Evolutionary conservation across 352 stramenopile genomes (phyloP).

Genomic region (Saprolegnia diclina): DNA sequence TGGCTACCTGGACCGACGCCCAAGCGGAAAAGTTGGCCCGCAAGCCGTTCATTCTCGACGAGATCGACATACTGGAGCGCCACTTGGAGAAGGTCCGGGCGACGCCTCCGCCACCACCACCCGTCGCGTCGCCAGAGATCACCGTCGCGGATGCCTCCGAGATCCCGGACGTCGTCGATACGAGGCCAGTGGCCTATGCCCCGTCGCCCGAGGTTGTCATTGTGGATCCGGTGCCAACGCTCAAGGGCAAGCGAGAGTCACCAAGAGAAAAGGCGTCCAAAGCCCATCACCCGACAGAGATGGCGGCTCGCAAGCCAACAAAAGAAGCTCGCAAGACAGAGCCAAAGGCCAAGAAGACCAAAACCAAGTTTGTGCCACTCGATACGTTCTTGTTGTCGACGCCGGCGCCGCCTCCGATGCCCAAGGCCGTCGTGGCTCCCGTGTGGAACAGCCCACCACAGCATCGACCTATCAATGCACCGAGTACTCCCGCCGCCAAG

Average conservation of each 20-base stretch:
- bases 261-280: too few species aligned
- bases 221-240: too few species aligned
- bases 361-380: constrained; percentile 53
- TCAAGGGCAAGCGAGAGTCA: not conserved
- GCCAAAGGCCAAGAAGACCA: constrained; percentile 10
- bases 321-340: not conserved
- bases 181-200: not conserved
- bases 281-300: not conserved
- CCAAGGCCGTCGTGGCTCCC: not conserved
- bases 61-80: not conserved
- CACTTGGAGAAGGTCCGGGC: constrained; percentile 10
- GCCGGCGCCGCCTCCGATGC: not conserved
- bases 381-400: constrained; percentile 40
- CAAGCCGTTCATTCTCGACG: constrained; percentile 3
- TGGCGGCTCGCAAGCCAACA: not conserved
- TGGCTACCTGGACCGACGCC: not conserved
- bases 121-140: not conserved
- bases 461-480: not conserved
- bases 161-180: not conserved
- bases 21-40: constrained; percentile 20
- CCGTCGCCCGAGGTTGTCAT: not conserved
- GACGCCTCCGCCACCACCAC: not conserved
- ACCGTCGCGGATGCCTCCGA: too few species aligned
- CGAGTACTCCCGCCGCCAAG: not conserved
- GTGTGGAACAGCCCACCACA: not conserved